Percentiles rank a stretch among this genome's conserved stretches.
Evolutionary conservation across 352 stramenopile genomes (phyloP).

Genomic region (Phytophthora pini): DNA sequence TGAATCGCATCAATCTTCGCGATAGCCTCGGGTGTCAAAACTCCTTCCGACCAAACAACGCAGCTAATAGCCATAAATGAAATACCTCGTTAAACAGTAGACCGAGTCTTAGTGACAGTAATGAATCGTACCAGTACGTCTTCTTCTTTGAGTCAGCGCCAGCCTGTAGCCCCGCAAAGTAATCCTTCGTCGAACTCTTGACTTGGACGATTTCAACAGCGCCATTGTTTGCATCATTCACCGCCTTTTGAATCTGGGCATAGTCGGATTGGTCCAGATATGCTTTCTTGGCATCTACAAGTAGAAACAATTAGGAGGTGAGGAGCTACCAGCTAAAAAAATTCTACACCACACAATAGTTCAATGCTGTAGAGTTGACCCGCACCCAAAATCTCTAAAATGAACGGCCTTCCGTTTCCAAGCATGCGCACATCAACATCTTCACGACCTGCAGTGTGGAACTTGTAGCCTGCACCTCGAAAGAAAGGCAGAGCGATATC

Average conservation of each 20-base stretch:
- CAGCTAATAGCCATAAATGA: conserved; percentile 48
- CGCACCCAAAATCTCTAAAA: conserved; percentile 81
- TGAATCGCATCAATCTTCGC: conserved; percentile 82
- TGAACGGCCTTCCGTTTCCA: conserved; percentile 93
- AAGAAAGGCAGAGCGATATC: conserved; percentile 76
- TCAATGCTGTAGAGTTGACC: not conserved
- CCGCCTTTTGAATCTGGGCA: conserved; percentile 54
- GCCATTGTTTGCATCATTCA: conserved; percentile 76
- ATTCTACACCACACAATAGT: not conserved
- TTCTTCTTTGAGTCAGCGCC: conserved; percentile 89
- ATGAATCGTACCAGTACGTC: conserved; percentile 75
- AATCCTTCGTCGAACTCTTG: conserved; percentile 75
- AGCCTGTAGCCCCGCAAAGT: conserved; percentile 80
- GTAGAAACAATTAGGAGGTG: conserved; percentile 12
- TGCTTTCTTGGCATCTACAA: conserved; percentile 77
- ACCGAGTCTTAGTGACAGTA: not conserved
- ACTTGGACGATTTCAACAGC: conserved; percentile 89
- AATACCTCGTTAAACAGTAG: not conserved
- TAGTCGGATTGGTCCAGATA: conserved; percentile 64
- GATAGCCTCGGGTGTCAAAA: conserved; percentile 60
- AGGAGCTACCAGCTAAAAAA: conserved; percentile 11
- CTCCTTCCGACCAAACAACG: conserved; percentile 76
- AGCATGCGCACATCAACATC: conserved; percentile 99
- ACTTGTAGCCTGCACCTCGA: conserved; percentile 89
- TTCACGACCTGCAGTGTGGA: conserved; percentile 96